Conservation (phyloP, 2,329 filamentous ascomycete species). For the Dissoconium aciculare region DNA sequence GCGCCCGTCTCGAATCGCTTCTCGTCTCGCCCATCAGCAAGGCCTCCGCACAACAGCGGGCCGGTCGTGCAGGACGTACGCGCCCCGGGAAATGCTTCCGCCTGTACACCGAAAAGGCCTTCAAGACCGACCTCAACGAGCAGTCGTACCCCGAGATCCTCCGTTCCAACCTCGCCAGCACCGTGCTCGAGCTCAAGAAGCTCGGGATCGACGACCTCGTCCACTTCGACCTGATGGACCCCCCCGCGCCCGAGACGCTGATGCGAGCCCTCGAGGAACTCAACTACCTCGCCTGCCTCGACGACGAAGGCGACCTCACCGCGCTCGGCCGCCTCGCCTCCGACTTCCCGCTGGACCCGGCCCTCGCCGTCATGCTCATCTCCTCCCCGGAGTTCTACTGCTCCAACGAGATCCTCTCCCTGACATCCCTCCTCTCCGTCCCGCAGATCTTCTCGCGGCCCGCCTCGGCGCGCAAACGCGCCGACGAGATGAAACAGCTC, state of each 20-base stretch:
- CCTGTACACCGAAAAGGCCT: slow-evolving; percentile 84
- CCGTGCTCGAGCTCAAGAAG: slow-evolving; percentile 93
- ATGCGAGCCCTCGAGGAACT: slow-evolving; percentile 96
- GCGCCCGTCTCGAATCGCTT: slow-evolving; percentile 88
- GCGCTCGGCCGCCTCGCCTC: slow-evolving; percentile 73
- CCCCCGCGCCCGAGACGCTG: slow-evolving; percentile 90
- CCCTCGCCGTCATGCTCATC: slow-evolving; percentile 93
- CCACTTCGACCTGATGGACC: slow-evolving; percentile 98
- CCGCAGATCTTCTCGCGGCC: slow-evolving; percentile 89
- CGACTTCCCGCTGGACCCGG: slow-evolving; percentile 87
- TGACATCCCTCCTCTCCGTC: slow-evolving; percentile 85
- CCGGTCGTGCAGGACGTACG: slow-evolving; percentile 97
- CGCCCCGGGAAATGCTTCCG: slow-evolving; percentile 97
- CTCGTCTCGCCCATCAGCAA: slow-evolving; percentile 97
- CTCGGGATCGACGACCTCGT: slow-evolving; percentile 89
- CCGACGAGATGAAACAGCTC: slow-evolving; percentile 91
- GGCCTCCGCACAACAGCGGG: slow-evolving; percentile 89
- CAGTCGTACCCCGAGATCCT: slow-evolving; percentile 95
- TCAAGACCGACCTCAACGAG: slow-evolving; percentile 95
- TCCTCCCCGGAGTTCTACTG: slow-evolving; percentile 96
- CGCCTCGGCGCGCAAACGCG: slow-evolving; percentile 68
- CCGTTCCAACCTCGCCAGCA: slow-evolving; percentile 84
- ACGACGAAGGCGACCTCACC: slow-evolving; percentile 91
- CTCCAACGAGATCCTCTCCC: slow-evolving; percentile 93
- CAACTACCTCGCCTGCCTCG: slow-evolving; percentile 90